Percentiles rank a stretch among this genome's conserved stretches.
These are phyloP conservation scores for Blastobotrys serpentis DNA, from an alignment of 1,139 yeast genomes.

Conservation along the genomic window DNA sequence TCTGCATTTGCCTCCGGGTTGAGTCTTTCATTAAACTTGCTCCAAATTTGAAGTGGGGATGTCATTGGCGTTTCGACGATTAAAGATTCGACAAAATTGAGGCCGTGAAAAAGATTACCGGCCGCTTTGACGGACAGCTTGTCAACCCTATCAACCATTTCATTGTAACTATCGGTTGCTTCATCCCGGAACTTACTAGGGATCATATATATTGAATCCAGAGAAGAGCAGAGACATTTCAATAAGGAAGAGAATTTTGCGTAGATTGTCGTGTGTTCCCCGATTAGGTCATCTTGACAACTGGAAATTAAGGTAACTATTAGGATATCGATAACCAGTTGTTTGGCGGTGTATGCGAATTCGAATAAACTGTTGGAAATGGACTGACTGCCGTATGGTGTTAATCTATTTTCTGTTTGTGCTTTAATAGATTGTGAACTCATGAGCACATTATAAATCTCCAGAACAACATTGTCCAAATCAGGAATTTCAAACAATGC, in stretches of 20 bases:
- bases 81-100: constrained; percentile 14
- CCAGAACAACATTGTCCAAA: constrained; percentile 20
- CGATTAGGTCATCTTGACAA: constrained; percentile 24
- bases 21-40: constrained; percentile 14
- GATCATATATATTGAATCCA: background rate
- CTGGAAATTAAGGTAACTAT: constrained; percentile 25
- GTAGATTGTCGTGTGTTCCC: constrained; percentile 25
- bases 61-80: constrained; percentile 6
- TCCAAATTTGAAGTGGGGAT: constrained; percentile 14
- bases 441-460: constrained; percentile 10
- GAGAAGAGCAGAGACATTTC: constrained; percentile 15
- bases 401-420: constrained; percentile 9
- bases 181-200: background rate
- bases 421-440: background rate
- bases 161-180: background rate
- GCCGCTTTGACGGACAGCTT: background rate
- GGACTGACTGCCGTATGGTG: constrained; percentile 25
- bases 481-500: constrained; percentile 25
- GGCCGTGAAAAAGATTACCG: background rate
- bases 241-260: constrained; percentile 21
- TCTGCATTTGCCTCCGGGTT: constrained; percentile 14
- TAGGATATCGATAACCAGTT: constrained; percentile 26
- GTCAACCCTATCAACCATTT: constrained; percentile 7
- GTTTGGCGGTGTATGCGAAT: constrained; percentile 20
- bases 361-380: constrained; percentile 24